Evolutionary conservation across 768 basidiomycete genomes (phyloP).

Genomic region (Ramaria rubella): DNA sequence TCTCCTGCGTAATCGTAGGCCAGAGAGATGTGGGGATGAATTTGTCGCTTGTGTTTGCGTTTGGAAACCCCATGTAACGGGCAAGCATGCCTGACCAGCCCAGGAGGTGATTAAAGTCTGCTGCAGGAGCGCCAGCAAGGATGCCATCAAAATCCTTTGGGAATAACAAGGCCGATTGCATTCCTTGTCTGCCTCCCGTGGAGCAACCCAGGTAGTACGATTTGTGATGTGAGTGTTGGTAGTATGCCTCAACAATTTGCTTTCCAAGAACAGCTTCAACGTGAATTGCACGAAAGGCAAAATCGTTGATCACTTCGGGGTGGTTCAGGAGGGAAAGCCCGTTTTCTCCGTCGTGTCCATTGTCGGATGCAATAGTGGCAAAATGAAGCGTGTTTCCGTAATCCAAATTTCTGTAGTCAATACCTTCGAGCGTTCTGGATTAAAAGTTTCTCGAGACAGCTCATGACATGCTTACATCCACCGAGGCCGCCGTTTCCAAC

Average conservation of each 20-base stretch:
- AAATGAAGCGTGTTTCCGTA: slow-evolving; percentile 20
- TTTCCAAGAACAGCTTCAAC: slow-evolving; percentile 22
- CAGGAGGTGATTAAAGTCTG: slow-evolving; percentile 19
- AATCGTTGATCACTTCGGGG: slow-evolving; percentile 25
- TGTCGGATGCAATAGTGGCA: slow-evolving; percentile 20
- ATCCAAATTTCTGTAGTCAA: slow-evolving; percentile 15
- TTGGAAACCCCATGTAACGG: slow-evolving; percentile 12
- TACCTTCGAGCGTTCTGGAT: slow-evolving; percentile 18
- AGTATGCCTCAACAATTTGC: slow-evolving; percentile 23
- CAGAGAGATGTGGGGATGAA: slow-evolving; percentile 24
- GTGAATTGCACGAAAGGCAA: slow-evolving; percentile 24
- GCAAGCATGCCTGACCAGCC: slow-evolving; percentile 15
- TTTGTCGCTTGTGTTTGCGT: slow-evolving; percentile 10
- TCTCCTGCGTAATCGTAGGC: slow-evolving; percentile 25
- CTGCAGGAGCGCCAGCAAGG: slow-evolving; percentile 27
- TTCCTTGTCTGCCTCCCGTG: slow-evolving; percentile 27
- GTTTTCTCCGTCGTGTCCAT: slow-evolving; percentile 21
- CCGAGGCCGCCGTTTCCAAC: slow-evolving; percentile 25
- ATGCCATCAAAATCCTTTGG: slow-evolving; percentile 30
- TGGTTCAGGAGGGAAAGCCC: slow-evolving; percentile 16
- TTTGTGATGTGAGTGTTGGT: slow-evolving; percentile 16
- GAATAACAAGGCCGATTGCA: slow-evolving; percentile 21
- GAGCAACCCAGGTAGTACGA: slow-evolving; percentile 28
- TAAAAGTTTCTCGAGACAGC: neutral
- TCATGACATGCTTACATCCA: slow-evolving; percentile 14